Evolutionary conservation across 2,329 filamentous ascomycete genomes (phyloP), one percentile per base, ranked within the genome.

Genomic region (Botrytis pseudocinerea): DNA sequence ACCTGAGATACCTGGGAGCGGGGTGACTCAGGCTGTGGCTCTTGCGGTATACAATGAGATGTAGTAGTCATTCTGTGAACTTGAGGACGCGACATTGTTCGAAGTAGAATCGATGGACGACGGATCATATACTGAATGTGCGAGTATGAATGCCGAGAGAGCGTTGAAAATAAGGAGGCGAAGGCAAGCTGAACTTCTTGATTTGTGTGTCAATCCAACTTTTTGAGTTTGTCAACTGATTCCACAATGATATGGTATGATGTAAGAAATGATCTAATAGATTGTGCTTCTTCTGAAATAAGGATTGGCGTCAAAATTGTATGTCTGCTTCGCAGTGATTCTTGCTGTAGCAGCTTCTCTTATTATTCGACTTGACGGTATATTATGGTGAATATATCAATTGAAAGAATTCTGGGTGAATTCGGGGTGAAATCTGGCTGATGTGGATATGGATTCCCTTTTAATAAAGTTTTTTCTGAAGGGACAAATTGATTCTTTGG

Each of bases 1-100:
- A 87, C 88, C 65, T 86, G 82, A 20, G 88, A 90, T 60, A 85
- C 84, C 2, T 84, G 75, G n/a, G 78, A 78, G 28, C 65, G 74
- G 38, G 72, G 75, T 44, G 76, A 63, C 44, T 60, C 72, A 44
- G n/a, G 62, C 61, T 66, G 28, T 69, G 71, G 77, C 59, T 80
- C 78, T 73, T 76, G 76, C 64, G 77, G 79, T 25, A 79, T 79
- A 76, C 79, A 81, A 65, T 81, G 80, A 14, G 77, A 77, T 20
- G 79, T 80, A 12, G 78, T 79, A 20, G 73, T n/a, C 10, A 76
- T 78, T 40, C 78, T 76, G 62, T 77, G 72, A 9, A 74, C 65
- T 38, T 73, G 66, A 25, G 79, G 78, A 51, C 78, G 78, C 20
- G 76, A 80, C 77, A 80, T 78, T n/a, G 65, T 69, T 51, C 70